Conservation (phyloP, 352 stramenopile genomes). For the Phytophthora citrophthora region DNA sequence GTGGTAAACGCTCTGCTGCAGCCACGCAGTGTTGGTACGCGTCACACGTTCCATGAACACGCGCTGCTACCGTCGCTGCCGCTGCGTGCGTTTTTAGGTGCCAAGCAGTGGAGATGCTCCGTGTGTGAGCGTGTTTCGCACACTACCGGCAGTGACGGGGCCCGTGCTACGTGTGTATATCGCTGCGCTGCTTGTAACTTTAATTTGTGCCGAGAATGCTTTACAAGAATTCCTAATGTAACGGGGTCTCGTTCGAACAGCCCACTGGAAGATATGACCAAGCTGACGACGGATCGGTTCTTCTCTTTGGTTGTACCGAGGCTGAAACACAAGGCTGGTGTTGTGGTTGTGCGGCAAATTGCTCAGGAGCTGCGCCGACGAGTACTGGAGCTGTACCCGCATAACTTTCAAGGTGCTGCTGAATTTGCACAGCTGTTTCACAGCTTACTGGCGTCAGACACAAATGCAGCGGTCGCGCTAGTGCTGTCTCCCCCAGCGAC, state of each 20-base stretch:
- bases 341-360: constrained; percentile 41
- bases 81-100: constrained; percentile 36
- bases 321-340: constrained; percentile 20
- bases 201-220: constrained; percentile 63
- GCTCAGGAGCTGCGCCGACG: constrained; percentile 54
- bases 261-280: constrained; percentile 15
- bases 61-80: constrained; percentile 39
- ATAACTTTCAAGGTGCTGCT: constrained; percentile 51
- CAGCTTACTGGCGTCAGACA: constrained; percentile 45
- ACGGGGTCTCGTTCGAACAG: constrained; percentile 12
- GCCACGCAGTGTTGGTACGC: constrained; percentile 27
- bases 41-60: constrained; percentile 54
- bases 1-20: constrained; percentile 52
- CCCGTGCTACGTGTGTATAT: constrained; percentile 37
- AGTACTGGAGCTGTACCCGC: constrained; percentile 59
- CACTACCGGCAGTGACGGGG: constrained; percentile 19
- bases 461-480: constrained; percentile 42
- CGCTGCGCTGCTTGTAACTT: constrained; percentile 65
- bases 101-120: constrained; percentile 47
- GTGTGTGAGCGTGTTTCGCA: constrained; percentile 43
- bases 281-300: constrained; percentile 35
- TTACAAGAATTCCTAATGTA: constrained; percentile 69
- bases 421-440: constrained; percentile 49
- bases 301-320: constrained; percentile 42
- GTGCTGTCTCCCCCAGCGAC: constrained; percentile 34